Percentiles rank a stretch among this genome's conserved stretches.
Evolutionary conservation across 2,329 filamentous ascomycete species (phyloP).

Genomic region (Fusarium concolor): DNA sequence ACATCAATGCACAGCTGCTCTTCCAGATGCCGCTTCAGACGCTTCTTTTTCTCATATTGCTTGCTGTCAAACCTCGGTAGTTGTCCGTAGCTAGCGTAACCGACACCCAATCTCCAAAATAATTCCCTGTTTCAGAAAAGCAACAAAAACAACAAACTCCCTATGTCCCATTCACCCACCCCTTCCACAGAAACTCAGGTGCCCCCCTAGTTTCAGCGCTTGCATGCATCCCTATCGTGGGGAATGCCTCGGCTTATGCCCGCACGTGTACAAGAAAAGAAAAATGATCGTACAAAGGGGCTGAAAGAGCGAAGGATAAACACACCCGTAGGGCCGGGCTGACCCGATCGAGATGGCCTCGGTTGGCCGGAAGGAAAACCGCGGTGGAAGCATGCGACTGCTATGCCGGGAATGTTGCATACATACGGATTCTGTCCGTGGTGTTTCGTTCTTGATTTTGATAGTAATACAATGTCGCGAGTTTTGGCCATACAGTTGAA

Average conservation of each 20-base stretch:
- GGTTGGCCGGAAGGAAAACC: conserved; percentile 43
- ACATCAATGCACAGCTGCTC: conserved; percentile 23
- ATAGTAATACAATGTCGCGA: conserved; percentile 29
- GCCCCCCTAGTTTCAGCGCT: not conserved
- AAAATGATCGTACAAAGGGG: conserved; percentile 7
- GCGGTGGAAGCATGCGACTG: conserved; percentile 21
- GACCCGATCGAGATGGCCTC: conserved; percentile 40
- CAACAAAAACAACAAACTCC: conserved; percentile 21
- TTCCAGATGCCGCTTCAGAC: conserved; percentile 36
- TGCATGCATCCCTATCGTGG: not conserved
- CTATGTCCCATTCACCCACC: conserved; percentile 4
- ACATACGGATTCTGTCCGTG: conserved; percentile 28
- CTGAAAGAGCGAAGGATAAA: conserved; percentile 2
- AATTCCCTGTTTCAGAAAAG: conserved; percentile 27
- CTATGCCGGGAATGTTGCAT: conserved; percentile 17
- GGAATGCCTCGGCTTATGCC: conserved; percentile 41
- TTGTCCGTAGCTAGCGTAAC: conserved; percentile 36
- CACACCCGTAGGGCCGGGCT: conserved; percentile 37
- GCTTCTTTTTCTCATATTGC: conserved; percentile 39
- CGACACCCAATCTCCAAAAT: conserved; percentile 30
- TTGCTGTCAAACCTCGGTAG: conserved; percentile 36
- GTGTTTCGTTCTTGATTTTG: conserved; percentile 16
- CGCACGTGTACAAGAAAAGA: conserved; percentile 24
- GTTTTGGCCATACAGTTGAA: conserved; percentile 1
- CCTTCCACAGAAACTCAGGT: conserved; percentile 9